Base-by-base conservation (phyloP, 371 early-diverging fungal genomes). In the Lichtheimia ornata region DNA sequence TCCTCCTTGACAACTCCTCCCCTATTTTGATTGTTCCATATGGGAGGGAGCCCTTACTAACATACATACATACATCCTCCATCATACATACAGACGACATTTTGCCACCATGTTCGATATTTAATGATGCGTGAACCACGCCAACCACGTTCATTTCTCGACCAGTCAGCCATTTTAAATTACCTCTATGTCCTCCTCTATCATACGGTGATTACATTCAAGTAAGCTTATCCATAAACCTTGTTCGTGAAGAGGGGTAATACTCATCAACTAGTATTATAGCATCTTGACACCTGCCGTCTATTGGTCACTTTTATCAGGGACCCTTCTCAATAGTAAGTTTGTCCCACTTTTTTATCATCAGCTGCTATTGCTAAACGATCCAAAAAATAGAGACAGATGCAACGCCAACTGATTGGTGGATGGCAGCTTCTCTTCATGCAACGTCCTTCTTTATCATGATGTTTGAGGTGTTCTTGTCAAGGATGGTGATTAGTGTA, bases 231-330 rank as follows among this genome's bases (percentile, higher is more conserved):
- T 17, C 50, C 14, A 9, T 15, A 49, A 13, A 25, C 41, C 15
- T 24, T 53, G 18, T 20, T 42, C 9, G 35, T 9, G 7, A 6
- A 11, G 35, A 9, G 6, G 9, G 25, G 13, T 24, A n/a, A 40
- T 24, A 58, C 25, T 57, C 22, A 51, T 59, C 14, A 7, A 17
- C 47, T 47, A 47, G 22, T 53, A 11, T 50, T 45, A 27, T 50
- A 81, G 81, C 41, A 69, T 86, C 35, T 62, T 84, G 7, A 82
- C 84, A 22, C 86, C 86, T 6, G 71, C 82, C 52, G 81, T 86
- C 15, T 86, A 69, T 61, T 86, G 86, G 86, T 56, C 70, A 5
- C 30, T 67, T 9, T 50, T 80, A 11, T 58, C 64, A 20, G 56
- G 41, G 6, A 25, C 50, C 1, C 43, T 68, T 20, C 1, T 58